phyloP scores from a whole-genome alignment of 805 yeast genomes.

The Schizosaccharomyces octosporus region DNA sequence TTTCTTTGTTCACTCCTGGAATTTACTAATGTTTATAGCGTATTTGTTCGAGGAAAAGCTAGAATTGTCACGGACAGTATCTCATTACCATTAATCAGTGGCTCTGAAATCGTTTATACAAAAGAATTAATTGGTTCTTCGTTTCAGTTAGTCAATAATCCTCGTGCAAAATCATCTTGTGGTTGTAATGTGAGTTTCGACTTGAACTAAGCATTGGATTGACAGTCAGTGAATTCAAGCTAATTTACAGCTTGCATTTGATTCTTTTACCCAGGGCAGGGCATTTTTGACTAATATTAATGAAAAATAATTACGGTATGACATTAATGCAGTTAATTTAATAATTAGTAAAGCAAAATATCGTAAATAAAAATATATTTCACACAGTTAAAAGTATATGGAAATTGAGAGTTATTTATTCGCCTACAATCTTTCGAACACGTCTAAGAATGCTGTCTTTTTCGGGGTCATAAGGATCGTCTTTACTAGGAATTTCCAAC shows the following conservation, averaged over 20 bases:
- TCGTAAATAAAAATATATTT: too few relatives aligned
- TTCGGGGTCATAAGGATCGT: conserved; percentile 93
- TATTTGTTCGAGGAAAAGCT: conserved; percentile 49
- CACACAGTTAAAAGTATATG: conserved; percentile 6
- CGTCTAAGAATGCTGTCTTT: conserved; percentile 86
- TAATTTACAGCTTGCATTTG: too few relatives aligned
- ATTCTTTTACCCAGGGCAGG: too few relatives aligned
- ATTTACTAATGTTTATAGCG: conserved; percentile 12
- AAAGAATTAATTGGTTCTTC: conserved; percentile 86
- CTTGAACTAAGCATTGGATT: neutral
- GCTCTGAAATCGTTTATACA: conserved; percentile 66
- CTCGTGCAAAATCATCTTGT: conserved; percentile 60
- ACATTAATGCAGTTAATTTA: too few relatives aligned
- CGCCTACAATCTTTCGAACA: conserved; percentile 87
- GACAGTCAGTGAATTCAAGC: neutral
- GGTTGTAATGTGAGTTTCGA: conserved; percentile 17
- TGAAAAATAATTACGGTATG: too few relatives aligned
- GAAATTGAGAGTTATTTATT: conserved; percentile 16
- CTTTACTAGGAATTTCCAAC: conserved; percentile 90
- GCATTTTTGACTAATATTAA: too few relatives aligned
- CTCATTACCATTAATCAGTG: conserved; percentile 58
- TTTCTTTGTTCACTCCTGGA: too few relatives aligned
- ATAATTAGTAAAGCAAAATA: too few relatives aligned
- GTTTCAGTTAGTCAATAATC: conserved; percentile 75
- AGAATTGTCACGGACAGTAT: conserved; percentile 54